These are phyloP conservation scores for Marasmius oreades DNA, from an alignment of 1,284 basidiomycete species.

Conservation along the genomic window DNA sequence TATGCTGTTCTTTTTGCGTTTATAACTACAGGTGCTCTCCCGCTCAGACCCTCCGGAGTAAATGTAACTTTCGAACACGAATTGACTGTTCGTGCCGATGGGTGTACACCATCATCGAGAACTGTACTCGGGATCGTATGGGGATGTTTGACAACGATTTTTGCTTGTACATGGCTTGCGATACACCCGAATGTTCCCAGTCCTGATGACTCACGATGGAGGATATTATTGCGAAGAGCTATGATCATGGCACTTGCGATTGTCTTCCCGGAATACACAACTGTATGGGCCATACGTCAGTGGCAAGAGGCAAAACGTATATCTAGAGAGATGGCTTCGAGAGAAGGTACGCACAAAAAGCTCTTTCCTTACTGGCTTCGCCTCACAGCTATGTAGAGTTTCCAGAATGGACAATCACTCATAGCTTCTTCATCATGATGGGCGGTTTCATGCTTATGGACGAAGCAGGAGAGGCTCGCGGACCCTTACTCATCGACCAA, in stretches of 20 bases:
- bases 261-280: background rate
- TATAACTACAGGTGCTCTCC: too few species aligned
- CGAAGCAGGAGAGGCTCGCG: background rate
- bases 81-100: too few species aligned
- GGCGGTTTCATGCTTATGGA: constrained; percentile 5
- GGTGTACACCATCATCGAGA: background rate
- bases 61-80: too few species aligned
- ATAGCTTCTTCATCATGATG: constrained; percentile 2
- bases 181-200: constrained; percentile 7
- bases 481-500: background rate
- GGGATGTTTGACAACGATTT: constrained; percentile 7
- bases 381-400: background rate
- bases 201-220: background rate
- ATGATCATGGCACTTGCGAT: constrained; percentile 1
- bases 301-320: background rate
- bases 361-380: background rate
- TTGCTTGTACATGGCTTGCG: constrained; percentile 10
- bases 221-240: background rate
- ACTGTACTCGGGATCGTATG: constrained; percentile 4
- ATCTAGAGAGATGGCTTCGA: background rate
- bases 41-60: too few species aligned
- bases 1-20: too few species aligned
- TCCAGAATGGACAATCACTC: constrained; percentile 1
- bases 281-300: background rate
- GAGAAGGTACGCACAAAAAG: background rate